Percentiles rank a stretch among this genome's conserved stretches.
These are phyloP conservation scores for Cutaneotrichosporon cyanovorans DNA, from an alignment of 1,284 basidiomycete species.

Conservation along the genomic window DNA sequence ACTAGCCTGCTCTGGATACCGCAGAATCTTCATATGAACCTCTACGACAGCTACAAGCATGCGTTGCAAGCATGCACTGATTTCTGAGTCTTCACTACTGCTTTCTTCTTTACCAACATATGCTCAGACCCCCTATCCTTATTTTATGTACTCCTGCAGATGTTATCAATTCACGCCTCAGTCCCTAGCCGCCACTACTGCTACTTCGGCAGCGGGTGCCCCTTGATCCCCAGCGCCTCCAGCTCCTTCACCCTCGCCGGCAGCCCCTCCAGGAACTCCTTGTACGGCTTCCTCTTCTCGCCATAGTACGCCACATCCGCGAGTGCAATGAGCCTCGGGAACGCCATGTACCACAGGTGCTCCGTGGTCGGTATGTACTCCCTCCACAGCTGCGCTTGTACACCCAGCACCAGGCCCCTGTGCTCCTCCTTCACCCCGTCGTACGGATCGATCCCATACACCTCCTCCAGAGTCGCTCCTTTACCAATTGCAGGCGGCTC, in stretches of 20 bases:
- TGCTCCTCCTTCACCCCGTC: conserved; percentile 6
- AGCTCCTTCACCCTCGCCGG: conserved; percentile 11
- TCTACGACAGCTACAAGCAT: too few species aligned
- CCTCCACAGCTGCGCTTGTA: conserved; percentile 17
- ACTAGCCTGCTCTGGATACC: too few species aligned
- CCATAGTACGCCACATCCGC: conserved; percentile 16
- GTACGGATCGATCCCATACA: conserved; percentile 14
- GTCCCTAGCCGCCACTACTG: too few species aligned
- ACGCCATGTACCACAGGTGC: conserved; percentile 18
- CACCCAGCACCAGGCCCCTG: conserved; percentile 9
- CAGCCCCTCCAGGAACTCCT: conserved; percentile 12
- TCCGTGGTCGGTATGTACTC: conserved; percentile 14
- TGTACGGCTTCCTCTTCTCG: conserved; percentile 8
- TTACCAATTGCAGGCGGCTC: conserved; percentile 12
- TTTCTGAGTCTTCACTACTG: too few species aligned
- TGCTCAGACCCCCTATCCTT: too few species aligned
- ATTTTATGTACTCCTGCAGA: too few species aligned
- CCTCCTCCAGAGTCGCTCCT: conserved; percentile 8
- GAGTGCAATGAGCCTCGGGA: conserved; percentile 16
- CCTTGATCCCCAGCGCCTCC: conserved; percentile 11
- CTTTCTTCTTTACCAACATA: too few species aligned
- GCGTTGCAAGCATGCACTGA: too few species aligned
- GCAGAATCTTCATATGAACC: too few species aligned
- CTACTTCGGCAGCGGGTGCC: conserved; percentile 9
- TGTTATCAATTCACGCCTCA: too few species aligned